Evolutionary conservation across 176 grass and related monocot species (phyloP).

Genomic region (Leersia perrieri): DNA sequence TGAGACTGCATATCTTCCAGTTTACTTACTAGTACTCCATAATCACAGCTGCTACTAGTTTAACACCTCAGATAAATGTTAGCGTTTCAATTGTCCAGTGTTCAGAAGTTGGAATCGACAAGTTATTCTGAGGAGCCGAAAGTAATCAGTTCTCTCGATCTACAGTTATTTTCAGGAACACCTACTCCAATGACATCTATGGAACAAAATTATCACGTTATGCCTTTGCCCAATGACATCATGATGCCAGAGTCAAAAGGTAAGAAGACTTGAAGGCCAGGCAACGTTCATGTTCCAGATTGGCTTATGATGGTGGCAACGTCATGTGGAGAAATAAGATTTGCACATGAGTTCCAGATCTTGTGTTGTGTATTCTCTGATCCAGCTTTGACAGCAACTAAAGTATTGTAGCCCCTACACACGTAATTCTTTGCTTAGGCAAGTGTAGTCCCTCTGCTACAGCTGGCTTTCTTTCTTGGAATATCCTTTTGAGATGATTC

Average conservation of each 20-base stretch:
- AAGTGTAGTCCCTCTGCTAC: no score
- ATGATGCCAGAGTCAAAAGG: background rate
- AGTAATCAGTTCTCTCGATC: background rate
- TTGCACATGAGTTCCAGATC: slow-evolving; percentile 1
- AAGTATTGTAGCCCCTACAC: no score
- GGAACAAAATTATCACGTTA: background rate
- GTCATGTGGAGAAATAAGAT: background rate
- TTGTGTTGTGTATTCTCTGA: background rate
- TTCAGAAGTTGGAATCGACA: no score
- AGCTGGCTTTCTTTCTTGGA: background rate
- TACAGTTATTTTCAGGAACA: background rate
- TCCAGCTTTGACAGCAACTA: background rate
- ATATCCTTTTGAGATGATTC: background rate
- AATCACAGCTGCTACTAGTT: background rate
- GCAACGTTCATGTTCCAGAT: slow-evolving; percentile 15
- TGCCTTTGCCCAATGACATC: background rate
- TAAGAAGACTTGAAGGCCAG: background rate
- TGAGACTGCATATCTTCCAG: no score
- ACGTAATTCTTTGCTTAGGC: background rate
- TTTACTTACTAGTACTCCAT: no score
- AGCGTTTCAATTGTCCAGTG: background rate
- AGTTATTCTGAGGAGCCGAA: background rate
- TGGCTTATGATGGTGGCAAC: background rate
- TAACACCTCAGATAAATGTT: background rate
- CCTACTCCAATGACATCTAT: background rate